These are phyloP conservation scores for Macrocybe gigantea DNA, from an alignment of 768 basidiomycete species.

Conservation along the genomic window DNA sequence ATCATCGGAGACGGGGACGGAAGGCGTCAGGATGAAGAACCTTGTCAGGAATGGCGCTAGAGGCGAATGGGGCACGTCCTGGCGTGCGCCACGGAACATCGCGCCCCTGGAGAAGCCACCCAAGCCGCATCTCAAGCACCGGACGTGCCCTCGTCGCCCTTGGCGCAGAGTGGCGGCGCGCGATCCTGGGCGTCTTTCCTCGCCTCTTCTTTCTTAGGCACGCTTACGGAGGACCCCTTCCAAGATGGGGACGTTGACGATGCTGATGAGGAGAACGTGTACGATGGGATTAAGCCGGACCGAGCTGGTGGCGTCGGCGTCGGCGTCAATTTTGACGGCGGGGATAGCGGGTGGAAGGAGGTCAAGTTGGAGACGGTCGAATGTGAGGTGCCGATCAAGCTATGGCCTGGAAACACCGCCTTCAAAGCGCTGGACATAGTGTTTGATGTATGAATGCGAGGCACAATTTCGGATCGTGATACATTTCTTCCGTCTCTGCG, in stretches of 20 bases:
- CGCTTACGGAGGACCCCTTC: slow-evolving; percentile 37
- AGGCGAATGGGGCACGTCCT: slow-evolving; percentile 70
- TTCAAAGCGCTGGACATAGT: slow-evolving; percentile 76
- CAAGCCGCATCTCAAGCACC: slow-evolving; percentile 11
- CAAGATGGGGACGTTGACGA: slow-evolving; percentile 49
- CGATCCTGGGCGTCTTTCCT: slow-evolving; percentile 36
- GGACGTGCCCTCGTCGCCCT: slow-evolving; percentile 8
- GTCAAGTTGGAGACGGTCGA: slow-evolving; percentile 84
- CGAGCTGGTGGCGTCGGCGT: slow-evolving; percentile 44
- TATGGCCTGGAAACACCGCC: slow-evolving; percentile 87
- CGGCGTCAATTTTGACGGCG: slow-evolving; percentile 44
- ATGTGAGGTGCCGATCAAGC: slow-evolving; percentile 85
- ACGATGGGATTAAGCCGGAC: slow-evolving; percentile 45
- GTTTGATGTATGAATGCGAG: slow-evolving; percentile 52
- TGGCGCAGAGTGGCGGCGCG: slow-evolving; percentile 10
- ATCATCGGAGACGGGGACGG: slow-evolving; percentile 35
- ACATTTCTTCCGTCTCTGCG: too few relatives aligned
- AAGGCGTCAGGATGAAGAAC: slow-evolving; percentile 47
- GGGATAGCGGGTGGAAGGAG: slow-evolving; percentile 61
- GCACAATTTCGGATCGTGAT: too few relatives aligned
- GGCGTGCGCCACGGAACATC: slow-evolving; percentile 50
- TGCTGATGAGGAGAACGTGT: slow-evolving; percentile 23
- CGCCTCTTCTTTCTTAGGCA: slow-evolving; percentile 27
- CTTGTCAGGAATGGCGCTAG: slow-evolving; percentile 51
- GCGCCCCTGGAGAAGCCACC: slow-evolving; percentile 53